Evolutionary conservation across 2,329 filamentous ascomycete species (phyloP).

Genomic region (Colletotrichum phormii): DNA sequence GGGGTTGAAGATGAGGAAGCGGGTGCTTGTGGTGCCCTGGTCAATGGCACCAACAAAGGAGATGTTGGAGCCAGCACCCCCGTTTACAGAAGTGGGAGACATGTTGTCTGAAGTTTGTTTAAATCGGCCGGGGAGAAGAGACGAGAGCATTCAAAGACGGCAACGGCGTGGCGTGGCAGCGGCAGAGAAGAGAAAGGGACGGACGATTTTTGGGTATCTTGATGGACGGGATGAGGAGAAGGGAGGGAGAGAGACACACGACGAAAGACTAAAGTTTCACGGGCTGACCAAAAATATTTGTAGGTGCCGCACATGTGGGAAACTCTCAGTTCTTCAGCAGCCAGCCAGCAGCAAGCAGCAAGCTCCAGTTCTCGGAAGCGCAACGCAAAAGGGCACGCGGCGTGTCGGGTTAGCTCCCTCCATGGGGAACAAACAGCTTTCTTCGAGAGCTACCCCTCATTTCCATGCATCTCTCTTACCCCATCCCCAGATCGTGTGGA

Average conservation of each 20-base stretch:
- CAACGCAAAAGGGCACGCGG: conserved; percentile 12
- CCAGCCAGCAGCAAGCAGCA: neutral
- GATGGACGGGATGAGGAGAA: conserved; percentile 14
- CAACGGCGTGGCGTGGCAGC: neutral
- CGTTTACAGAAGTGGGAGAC: conserved; percentile 42
- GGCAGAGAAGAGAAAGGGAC: conserved; percentile 18
- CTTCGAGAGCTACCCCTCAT: conserved; percentile 37
- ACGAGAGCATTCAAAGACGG: conserved; percentile 40
- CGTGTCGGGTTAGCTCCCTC: conserved; percentile 34
- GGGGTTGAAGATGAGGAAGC: conserved; percentile 82
- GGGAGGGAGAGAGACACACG: conserved; percentile 1
- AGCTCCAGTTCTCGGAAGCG: conserved; percentile 15
- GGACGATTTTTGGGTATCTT: conserved; percentile 24
- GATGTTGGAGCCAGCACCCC: conserved; percentile 45
- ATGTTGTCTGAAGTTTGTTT: conserved; percentile 43
- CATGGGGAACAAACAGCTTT: conserved; percentile 34
- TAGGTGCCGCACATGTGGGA: conserved; percentile 27
- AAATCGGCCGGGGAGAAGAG: conserved; percentile 39
- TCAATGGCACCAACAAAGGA: conserved; percentile 81
- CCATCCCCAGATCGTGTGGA: conserved; percentile 37
- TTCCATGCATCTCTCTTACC: conserved; percentile 25
- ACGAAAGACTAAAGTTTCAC: conserved; percentile 22
- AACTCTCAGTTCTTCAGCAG: neutral
- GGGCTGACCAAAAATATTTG: conserved; percentile 37
- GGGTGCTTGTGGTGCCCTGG: conserved; percentile 82